Conservation (phyloP, 2,329 filamentous ascomycete genomes). For the Leptographium wingfieldii region DNA sequence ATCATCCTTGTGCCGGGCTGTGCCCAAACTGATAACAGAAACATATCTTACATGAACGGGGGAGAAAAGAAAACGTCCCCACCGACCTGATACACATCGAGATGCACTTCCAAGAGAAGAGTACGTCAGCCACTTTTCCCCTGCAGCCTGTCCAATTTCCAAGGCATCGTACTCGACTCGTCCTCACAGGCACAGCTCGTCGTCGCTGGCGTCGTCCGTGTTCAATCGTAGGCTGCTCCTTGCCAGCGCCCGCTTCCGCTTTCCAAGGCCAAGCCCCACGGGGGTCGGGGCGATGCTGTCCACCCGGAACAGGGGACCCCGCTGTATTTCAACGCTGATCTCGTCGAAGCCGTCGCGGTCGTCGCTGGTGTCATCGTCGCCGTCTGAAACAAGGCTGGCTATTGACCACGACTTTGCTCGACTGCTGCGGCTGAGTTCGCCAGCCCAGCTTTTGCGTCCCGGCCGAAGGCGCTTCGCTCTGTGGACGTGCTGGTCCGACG, state of each 20-base stretch:
- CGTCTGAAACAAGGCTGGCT: constrained; percentile 8
- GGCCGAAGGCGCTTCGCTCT: not conserved
- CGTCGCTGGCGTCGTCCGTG: constrained; percentile 7
- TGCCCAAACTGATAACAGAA: not conserved
- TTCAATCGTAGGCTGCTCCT: not conserved
- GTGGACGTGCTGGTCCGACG: not conserved
- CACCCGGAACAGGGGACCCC: not conserved
- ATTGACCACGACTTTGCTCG: not conserved
- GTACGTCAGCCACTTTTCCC: not conserved
- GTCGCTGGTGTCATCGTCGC: constrained; percentile 2
- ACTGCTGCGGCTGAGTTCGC: not conserved
- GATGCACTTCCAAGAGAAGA: not conserved
- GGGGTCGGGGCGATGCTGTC: not conserved
- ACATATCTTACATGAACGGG: not conserved
- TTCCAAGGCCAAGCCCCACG: not conserved
- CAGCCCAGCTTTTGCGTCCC: not conserved
- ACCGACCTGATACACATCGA: not conserved
- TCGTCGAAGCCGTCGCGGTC: not conserved
- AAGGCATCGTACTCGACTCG: not conserved
- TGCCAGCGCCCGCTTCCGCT: not conserved
- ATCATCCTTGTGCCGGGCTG: not conserved
- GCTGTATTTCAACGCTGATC: not conserved
- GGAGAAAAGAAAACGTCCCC: not conserved
- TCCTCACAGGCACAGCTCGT: constrained; percentile 12
- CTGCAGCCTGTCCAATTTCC: not conserved